Evolutionary conservation across 768 basidiomycete species (phyloP).

Genomic region (Suillus spraguei): DNA sequence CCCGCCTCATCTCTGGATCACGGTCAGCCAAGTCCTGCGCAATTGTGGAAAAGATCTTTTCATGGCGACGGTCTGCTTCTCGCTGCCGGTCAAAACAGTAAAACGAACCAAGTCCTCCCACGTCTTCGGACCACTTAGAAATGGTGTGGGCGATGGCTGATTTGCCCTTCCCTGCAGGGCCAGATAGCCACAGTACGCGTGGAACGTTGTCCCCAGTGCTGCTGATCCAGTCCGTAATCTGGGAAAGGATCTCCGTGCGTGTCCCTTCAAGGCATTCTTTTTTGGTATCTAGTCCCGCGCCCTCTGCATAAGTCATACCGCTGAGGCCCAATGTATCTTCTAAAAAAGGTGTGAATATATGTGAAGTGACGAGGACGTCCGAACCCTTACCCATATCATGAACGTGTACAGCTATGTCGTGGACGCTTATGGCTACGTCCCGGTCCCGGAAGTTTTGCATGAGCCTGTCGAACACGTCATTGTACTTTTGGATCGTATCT

Average conservation of each 20-base stretch:
- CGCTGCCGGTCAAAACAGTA: conserved; percentile 23
- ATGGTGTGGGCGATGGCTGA: conserved; percentile 16
- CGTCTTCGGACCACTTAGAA: conserved; percentile 13
- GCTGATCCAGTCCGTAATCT: too few relatives aligned
- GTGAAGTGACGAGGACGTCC: not conserved
- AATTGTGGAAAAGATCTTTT: not conserved
- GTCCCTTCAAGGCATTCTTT: too few relatives aligned
- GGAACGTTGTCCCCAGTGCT: too few relatives aligned
- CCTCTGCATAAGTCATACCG: not conserved
- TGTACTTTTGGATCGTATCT: not conserved
- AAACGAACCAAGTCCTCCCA: conserved; percentile 18
- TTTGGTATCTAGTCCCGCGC: too few relatives aligned
- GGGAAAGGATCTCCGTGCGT: too few relatives aligned
- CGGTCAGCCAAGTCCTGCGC: conserved; percentile 17
- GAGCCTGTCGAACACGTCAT: too few relatives aligned
- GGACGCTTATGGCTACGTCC: not conserved
- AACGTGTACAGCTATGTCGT: not conserved
- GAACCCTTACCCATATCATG: not conserved
- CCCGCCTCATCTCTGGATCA: conserved; percentile 9
- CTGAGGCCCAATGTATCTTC: conserved; percentile 10
- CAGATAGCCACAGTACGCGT: too few relatives aligned
- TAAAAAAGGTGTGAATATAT: not conserved
- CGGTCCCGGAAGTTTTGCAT: too few relatives aligned
- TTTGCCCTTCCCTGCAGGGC: conserved; percentile 4
- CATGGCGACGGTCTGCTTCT: conserved; percentile 7